A percentile compares a stretch with the other conserved stretches of the same genome.
Conservation (phyloP, 23 red algal species). For the Gracilaria domingensis region DNA sequence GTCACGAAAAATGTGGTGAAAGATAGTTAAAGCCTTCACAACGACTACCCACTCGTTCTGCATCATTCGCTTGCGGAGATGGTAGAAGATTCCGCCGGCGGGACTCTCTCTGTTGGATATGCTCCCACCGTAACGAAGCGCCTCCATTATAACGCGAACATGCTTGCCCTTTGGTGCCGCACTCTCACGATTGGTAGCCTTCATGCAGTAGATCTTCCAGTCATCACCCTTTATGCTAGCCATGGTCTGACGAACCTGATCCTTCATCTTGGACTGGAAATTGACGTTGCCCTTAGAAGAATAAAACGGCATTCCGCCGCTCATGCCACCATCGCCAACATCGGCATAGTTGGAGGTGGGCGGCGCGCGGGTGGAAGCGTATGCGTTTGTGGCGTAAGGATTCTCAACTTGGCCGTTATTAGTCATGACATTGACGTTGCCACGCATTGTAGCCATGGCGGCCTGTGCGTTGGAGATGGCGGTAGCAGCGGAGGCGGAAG, state of each 20-base stretch:
- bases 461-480: conserved; percentile 18
- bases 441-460: conserved; percentile 24
- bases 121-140: conserved; percentile 89
- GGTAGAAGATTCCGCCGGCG: conserved; percentile 86
- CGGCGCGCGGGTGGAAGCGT: conserved; percentile 49
- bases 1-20: conserved; percentile 97
- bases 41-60: conserved; percentile 88
- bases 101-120: conserved; percentile 89
- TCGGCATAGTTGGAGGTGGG: conserved; percentile 34
- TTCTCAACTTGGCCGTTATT: conserved; percentile 57
- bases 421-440: conserved; percentile 2
- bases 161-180: conserved; percentile 93
- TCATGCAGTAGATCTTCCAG: conserved; percentile 94
- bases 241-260: conserved; percentile 66
- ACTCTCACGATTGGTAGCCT: conserved; percentile 90
- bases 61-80: conserved; percentile 93
- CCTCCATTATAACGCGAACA: conserved; percentile 92
- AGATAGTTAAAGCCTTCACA: conserved; percentile 89
- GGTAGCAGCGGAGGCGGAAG: neutral
- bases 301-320: conserved; percentile 10
- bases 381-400: conserved; percentile 70
- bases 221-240: conserved; percentile 88
- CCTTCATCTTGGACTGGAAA: conserved; percentile 75
- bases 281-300: conserved; percentile 43
- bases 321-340: conserved; percentile 22